Evolutionary conservation across 2,329 filamentous ascomycete species (phyloP).

Genomic region (Cylindrodendrum hubeiense): DNA sequence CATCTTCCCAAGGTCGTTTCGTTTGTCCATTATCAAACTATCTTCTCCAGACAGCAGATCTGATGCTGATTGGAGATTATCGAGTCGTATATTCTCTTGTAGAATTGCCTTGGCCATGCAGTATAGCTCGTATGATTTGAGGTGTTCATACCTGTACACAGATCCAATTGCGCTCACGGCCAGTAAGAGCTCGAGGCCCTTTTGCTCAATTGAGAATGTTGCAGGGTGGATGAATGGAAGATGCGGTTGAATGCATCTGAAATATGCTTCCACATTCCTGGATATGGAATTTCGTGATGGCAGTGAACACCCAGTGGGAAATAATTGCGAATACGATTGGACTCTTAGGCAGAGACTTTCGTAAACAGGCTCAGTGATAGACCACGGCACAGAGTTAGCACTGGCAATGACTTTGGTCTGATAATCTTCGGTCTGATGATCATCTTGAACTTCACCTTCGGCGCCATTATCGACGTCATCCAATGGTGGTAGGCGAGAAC

Average conservation of each 20-base stretch:
- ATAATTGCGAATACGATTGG: background rate
- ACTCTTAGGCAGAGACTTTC: background rate
- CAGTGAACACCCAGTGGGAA: background rate
- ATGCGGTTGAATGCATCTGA: conserved; percentile 2
- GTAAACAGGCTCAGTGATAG: background rate
- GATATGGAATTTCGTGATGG: conserved; percentile 1
- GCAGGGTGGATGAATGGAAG: conserved; percentile 8
- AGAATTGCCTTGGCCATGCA: conserved; percentile 4
- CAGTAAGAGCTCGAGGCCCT: background rate
- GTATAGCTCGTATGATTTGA: background rate
- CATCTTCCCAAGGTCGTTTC: background rate
- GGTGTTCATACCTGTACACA: background rate
- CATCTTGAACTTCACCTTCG: background rate
- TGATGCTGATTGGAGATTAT: background rate
- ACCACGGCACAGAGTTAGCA: background rate
- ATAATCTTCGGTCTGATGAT: too few relatives aligned
- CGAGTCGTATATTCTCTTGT: background rate
- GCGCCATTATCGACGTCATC: background rate
- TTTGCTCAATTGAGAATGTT: background rate
- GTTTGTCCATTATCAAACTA: background rate
- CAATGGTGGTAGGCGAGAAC: background rate
- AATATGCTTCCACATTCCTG: background rate
- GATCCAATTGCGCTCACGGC: conserved; percentile 1
- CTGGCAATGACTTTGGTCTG: background rate
- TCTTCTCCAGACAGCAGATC: background rate